Evolutionary conservation across 2,329 filamentous ascomycete genomes (phyloP).

Genomic region (Apiospora koreana): DNA sequence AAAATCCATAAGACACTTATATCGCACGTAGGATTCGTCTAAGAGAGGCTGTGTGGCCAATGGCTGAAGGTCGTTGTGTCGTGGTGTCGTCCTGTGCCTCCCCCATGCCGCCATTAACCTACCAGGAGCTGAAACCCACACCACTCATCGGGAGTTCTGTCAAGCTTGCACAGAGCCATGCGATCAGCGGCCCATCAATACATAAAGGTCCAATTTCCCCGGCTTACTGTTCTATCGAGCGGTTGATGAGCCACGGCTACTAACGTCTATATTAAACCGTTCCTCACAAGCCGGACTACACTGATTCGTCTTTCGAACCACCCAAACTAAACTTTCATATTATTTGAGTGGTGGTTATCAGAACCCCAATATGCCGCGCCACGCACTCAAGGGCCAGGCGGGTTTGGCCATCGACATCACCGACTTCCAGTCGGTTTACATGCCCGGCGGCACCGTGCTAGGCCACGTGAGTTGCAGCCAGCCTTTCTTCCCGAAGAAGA

Average conservation of each 20-base stretch:
- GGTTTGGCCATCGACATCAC: constrained; percentile 8
- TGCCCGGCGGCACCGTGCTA: constrained; percentile 12
- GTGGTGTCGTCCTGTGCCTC: background rate
- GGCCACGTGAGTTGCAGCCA: constrained; percentile 11
- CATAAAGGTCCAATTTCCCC: background rate
- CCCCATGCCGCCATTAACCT: background rate
- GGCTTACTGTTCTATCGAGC: background rate
- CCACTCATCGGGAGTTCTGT: no score
- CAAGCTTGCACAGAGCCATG: background rate
- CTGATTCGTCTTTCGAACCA: background rate
- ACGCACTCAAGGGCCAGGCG: background rate
- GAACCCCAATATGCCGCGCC: constrained; percentile 1
- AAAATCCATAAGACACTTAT: background rate
- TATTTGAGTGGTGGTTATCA: background rate
- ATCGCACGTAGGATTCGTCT: background rate
- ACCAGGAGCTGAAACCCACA: background rate
- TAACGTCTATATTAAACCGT: background rate
- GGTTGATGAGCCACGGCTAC: background rate
- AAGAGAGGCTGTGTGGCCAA: background rate
- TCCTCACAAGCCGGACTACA: background rate
- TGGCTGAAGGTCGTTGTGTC: background rate
- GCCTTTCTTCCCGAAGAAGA: background rate
- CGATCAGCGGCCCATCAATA: background rate
- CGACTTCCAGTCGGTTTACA: constrained; percentile 13
- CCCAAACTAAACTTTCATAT: background rate